Base-by-base conservation (phyloP, 208 protist genomes). In the Crithidia fasciculata region DNA sequence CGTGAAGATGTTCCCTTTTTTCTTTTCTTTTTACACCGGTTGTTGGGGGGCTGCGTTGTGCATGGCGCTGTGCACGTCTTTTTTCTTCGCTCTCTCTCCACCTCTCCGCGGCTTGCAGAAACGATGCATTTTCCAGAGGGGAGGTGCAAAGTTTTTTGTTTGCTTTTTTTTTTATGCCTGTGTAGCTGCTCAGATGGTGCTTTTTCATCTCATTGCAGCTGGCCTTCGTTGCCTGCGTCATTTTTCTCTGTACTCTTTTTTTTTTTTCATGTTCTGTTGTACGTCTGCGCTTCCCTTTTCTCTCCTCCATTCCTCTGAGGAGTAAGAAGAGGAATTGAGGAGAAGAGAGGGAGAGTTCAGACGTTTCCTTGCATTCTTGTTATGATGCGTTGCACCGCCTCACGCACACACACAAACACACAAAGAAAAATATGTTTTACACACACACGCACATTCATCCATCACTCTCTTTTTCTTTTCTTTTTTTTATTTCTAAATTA, bases 401-500 rank as follows among this genome's bases (percentile, higher is more conserved):
- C 18, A 44, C 61, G n/a, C n/a, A 53, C 49, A 56, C 41, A 56
- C 28, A 28, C 28, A 28, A 28, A 28, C 28, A 28, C 28, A 28
- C 0, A 28, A 28, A 28, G 28, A 28, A 28, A 28, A 28, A 28
- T 28, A 12, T 44, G 12, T 39, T 41, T 36, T 6, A 52, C 41
- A 61, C 50, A 49, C 36, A 61, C 8, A 59, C 19, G 57, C 6
- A 8, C 40, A n/a, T 64, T 9, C 15, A 5, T 4, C 40, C n/a
- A 64, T 28, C 39, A 28, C 28, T 13, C 16, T 64, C 6, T 37
- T 49, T 43, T 68, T 43, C 6, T 71, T 58, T 72, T 57, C 5
- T 44, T 75, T 70, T 63, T 80, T 76, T 70, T 60, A 40, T 47
- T 75, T 75, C 56, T 66, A 15, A 18, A 47, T 18, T 45, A 5